Evolutionary conservation across 352 stramenopile species (phyloP).

Genomic region (Phytopythium vexans): DNA sequence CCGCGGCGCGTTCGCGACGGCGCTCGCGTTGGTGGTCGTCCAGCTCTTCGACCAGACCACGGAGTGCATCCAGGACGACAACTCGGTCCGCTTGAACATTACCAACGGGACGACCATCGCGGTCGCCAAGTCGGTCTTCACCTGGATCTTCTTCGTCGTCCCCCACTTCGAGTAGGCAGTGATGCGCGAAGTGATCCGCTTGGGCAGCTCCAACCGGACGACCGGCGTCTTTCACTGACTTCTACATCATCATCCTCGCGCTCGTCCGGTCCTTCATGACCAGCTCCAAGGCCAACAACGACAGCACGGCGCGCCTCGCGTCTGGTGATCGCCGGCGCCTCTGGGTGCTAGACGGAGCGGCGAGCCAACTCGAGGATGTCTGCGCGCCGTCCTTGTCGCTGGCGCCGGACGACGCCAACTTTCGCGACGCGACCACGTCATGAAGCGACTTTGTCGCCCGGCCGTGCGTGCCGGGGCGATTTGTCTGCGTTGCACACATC

Average conservation of each 20-base stretch:
- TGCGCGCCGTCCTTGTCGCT: not conserved
- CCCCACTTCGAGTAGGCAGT: slow-evolving; percentile 26
- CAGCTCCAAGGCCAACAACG: not conserved
- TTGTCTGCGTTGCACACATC: no score
- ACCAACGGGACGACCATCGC: slow-evolving; percentile 20
- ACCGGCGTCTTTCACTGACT: slow-evolving; percentile 17
- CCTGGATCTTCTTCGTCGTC: slow-evolving; percentile 17
- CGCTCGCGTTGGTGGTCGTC: slow-evolving; percentile 22
- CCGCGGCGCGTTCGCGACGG: slow-evolving; percentile 31
- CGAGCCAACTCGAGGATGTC: not conserved
- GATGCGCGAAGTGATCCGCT: slow-evolving; percentile 13
- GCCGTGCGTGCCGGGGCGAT: no score
- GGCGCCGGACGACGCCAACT: no score
- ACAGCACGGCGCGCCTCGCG: slow-evolving; percentile 4
- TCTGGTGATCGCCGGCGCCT: slow-evolving; percentile 50
- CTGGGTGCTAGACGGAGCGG: slow-evolving; percentile 30
- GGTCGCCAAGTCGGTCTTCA: slow-evolving; percentile 14
- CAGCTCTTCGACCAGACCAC: slow-evolving; percentile 18
- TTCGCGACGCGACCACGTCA: no score
- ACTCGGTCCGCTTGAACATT: slow-evolving; percentile 16
- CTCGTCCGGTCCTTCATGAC: not conserved
- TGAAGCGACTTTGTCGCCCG: no score
- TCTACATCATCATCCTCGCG: slow-evolving; percentile 10
- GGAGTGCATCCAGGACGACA: slow-evolving; percentile 21
- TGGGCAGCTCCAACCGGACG: slow-evolving; percentile 13